phyloP scores from a whole-genome alignment of 352 stramenopile genomes.

The Blastocystis sp. region DNA sequence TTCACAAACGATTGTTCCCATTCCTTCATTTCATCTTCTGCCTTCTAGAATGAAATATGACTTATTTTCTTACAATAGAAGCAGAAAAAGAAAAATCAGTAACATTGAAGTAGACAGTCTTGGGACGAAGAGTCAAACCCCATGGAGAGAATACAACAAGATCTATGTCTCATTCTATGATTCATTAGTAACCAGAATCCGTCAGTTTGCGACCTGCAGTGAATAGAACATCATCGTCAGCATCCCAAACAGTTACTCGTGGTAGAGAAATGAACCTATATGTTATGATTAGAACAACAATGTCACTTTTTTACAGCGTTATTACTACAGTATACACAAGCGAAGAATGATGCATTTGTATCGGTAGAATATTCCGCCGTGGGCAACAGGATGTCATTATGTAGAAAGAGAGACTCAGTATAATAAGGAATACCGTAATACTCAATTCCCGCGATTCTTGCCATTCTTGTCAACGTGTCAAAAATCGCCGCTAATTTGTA shows the following conservation, averaged over 20 bases:
- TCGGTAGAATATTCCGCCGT: not conserved
- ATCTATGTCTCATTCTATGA: not conserved
- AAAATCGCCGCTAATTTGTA: not conserved
- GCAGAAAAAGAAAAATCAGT: not conserved
- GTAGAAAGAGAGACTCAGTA: not conserved
- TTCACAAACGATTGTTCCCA: not conserved
- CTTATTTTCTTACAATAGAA: not conserved
- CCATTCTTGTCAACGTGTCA: not conserved
- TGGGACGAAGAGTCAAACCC: not conserved
- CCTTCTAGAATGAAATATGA: not conserved
- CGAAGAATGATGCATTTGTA: not conserved
- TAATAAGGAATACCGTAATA: constrained; percentile 21
- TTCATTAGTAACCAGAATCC: not conserved
- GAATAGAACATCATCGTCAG: not conserved
- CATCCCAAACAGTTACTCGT: not conserved
- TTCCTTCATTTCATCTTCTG: not conserved
- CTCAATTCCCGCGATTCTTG: not conserved
- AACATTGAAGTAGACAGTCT: not conserved
- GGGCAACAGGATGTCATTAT: not conserved
- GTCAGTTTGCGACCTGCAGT: not conserved
- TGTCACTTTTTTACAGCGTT: not conserved
- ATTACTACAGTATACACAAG: not conserved
- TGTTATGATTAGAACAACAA: not conserved
- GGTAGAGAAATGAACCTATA: not conserved
- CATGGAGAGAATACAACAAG: not conserved